These are phyloP conservation scores for Opeltia flavorubescens DNA, from an alignment of 495 filamentous ascomycete genomes.

Conservation along the genomic window DNA sequence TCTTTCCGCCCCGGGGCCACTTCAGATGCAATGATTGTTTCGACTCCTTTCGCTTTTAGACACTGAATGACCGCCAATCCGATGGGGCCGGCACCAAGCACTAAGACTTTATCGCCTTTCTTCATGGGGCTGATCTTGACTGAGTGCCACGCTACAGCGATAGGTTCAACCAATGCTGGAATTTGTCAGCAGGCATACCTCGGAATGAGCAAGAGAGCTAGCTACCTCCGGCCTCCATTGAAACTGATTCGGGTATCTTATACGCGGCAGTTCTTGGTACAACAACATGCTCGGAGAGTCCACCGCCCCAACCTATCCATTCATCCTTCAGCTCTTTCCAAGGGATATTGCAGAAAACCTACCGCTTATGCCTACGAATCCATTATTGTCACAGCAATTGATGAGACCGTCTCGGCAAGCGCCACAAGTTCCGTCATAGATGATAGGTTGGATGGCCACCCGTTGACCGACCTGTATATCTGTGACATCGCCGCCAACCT, in stretches of 20 bases:
- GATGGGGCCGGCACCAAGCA: conserved; percentile 50
- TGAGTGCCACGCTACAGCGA: conserved; percentile 55
- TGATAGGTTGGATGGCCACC: conserved; percentile 45
- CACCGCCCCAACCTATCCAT: conserved; percentile 39
- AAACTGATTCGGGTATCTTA: conserved; percentile 31
- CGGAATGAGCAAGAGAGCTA: background rate
- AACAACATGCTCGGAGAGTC: conserved; percentile 41
- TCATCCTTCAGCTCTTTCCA: background rate
- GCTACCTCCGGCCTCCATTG: conserved; percentile 35
- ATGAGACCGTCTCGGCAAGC: conserved; percentile 34
- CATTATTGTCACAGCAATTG: conserved; percentile 43
- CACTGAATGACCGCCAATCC: conserved; percentile 47
- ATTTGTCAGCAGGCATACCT: background rate
- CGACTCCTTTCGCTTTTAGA: conserved; percentile 32
- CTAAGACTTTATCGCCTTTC: conserved; percentile 31
- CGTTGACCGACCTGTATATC: conserved; percentile 37
- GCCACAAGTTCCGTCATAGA: conserved; percentile 41
- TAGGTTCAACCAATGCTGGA: conserved; percentile 43
- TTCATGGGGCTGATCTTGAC: conserved; percentile 39
- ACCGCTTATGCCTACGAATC: conserved; percentile 47
- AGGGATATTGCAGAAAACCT: conserved; percentile 3
- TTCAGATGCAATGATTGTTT: conserved; percentile 44
- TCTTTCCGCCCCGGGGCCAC: conserved; percentile 32
- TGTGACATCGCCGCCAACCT: conserved; percentile 38
- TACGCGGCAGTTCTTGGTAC: conserved; percentile 30